A percentile compares a stretch with the other conserved stretches of the same genome.
Evolutionary conservation across 2,329 filamentous ascomycete genomes (phyloP).

Genomic region (Neofusicoccum umdonicola): DNA sequence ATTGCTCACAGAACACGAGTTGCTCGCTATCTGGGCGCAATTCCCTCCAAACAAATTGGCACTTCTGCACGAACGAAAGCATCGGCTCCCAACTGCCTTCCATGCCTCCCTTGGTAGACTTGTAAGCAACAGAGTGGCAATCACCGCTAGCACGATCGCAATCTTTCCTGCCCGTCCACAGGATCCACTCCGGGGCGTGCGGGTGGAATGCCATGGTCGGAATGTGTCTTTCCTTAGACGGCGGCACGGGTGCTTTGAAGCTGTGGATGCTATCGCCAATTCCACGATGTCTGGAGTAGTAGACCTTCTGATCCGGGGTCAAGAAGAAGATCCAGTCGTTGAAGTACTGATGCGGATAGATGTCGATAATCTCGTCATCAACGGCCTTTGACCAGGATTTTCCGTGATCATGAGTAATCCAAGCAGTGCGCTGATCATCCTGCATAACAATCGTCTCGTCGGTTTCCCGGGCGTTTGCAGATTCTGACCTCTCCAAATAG

Average conservation of each 20-base stretch:
- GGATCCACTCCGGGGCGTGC: slow-evolving; percentile 80
- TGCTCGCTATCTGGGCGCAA: slow-evolving; percentile 43
- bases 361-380: slow-evolving; percentile 65
- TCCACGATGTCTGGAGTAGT: slow-evolving; percentile 80
- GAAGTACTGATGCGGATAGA: slow-evolving; percentile 76
- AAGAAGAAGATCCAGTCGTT: slow-evolving; percentile 87
- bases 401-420: slow-evolving; percentile 79
- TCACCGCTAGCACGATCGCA: slow-evolving; percentile 56
- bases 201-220: slow-evolving; percentile 78
- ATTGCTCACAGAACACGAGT: slow-evolving; percentile 64
- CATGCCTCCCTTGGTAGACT: slow-evolving; percentile 73
- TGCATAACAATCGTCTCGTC: slow-evolving; percentile 73
- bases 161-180: slow-evolving; percentile 75
- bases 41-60: slow-evolving; percentile 77
- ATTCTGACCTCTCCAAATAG: slow-evolving; percentile 77
- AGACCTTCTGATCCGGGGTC: slow-evolving; percentile 65
- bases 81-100: slow-evolving; percentile 67
- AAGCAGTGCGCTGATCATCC: slow-evolving; percentile 61
- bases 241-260: slow-evolving; percentile 68
- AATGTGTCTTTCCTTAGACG: slow-evolving; percentile 44
- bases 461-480: slow-evolving; percentile 50
- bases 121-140: slow-evolving; percentile 73
- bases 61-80: slow-evolving; percentile 71
- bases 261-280: slow-evolving; percentile 60
- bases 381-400: slow-evolving; percentile 79